phyloP scores from a whole-genome alignment of 1,139 yeast genomes.

The Yamadazyma triangularis region DNA sequence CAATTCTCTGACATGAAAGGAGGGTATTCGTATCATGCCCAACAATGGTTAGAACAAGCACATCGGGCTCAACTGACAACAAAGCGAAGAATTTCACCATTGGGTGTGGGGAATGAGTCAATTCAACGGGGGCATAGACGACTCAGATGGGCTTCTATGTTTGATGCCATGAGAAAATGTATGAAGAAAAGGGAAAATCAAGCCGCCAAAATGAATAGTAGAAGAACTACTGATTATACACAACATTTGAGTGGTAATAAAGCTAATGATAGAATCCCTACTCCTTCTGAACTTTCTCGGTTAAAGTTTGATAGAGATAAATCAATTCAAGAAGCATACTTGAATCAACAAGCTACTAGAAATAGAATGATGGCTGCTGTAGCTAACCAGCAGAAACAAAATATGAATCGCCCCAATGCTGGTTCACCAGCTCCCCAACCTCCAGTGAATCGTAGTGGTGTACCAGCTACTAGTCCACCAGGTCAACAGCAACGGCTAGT shows the following conservation, averaged over 20 bases:
- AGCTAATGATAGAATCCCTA: slow-evolving; percentile 48
- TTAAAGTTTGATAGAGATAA: slow-evolving; percentile 83
- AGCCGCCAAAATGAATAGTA: slow-evolving; percentile 30
- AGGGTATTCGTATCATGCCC: slow-evolving; percentile 76
- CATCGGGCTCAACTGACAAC: slow-evolving; percentile 84
- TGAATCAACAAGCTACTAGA: slow-evolving; percentile 40
- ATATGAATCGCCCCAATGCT: slow-evolving; percentile 4
- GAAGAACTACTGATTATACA: slow-evolving; percentile 20
- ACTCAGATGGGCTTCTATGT: slow-evolving; percentile 89
- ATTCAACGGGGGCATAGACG: slow-evolving; percentile 90
- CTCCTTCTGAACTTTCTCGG: slow-evolving; percentile 79
- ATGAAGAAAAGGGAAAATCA: slow-evolving; percentile 79
- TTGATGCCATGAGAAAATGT: slow-evolving; percentile 88
- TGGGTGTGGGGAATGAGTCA: slow-evolving; percentile 88
- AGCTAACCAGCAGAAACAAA: slow-evolving; percentile 13
- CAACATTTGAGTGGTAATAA: slow-evolving; percentile 8
- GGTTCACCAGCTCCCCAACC: slow-evolving; percentile 1
- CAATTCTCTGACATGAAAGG: slow-evolving; percentile 88
- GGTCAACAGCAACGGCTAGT: background rate
- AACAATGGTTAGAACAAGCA: slow-evolving; percentile 89
- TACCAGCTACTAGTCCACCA: background rate
- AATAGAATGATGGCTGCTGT: slow-evolving; percentile 16
- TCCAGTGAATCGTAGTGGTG: background rate
- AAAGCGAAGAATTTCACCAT: slow-evolving; percentile 81
- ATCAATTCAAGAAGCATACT: slow-evolving; percentile 69